Conservation (phyloP, 2,329 filamentous ascomycete species). For the Fusarium anguioides region DNA sequence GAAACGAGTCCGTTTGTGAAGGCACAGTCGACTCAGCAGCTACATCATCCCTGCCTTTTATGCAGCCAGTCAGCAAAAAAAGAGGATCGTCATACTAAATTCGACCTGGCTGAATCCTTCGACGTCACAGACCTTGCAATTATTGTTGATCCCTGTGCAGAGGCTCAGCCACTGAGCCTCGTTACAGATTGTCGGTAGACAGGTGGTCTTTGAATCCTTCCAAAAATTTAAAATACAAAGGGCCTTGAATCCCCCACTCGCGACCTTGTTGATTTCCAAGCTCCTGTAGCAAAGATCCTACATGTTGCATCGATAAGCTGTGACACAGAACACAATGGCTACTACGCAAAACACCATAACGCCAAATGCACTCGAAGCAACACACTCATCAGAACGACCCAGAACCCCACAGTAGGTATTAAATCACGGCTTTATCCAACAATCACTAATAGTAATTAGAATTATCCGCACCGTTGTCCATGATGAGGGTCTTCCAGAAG, state of each 20-base stretch:
- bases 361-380: not conserved
- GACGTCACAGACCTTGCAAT: slow-evolving; percentile 2
- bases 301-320: not conserved
- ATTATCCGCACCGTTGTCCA: slow-evolving; percentile 15
- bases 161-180: slow-evolving; percentile 12
- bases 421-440: rapidly evolving
- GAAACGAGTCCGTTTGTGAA: not conserved
- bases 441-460: slow-evolving; percentile 2
- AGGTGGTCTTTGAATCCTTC: not conserved
- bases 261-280: not conserved
- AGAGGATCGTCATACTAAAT: slow-evolving; percentile 2
- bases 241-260: not conserved
- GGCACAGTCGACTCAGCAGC: not conserved
- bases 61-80: not conserved
- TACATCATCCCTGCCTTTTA: slow-evolving; percentile 4
- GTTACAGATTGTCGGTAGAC: not conserved
- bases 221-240: slow-evolving; percentile 10
- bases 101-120: slow-evolving; percentile 12
- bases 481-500: slow-evolving; percentile 38
- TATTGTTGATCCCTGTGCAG: slow-evolving; percentile 10
- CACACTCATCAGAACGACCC: not conserved
- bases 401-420: not conserved
- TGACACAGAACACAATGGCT: not conserved
- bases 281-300: not conserved
- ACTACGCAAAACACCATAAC: slow-evolving; percentile 4